A percentile compares a stretch with the other conserved stretches of the same genome.
Conservation (phyloP, 371 early-diverging fungal genomes). For the Rhizopus delemar region DNA sequence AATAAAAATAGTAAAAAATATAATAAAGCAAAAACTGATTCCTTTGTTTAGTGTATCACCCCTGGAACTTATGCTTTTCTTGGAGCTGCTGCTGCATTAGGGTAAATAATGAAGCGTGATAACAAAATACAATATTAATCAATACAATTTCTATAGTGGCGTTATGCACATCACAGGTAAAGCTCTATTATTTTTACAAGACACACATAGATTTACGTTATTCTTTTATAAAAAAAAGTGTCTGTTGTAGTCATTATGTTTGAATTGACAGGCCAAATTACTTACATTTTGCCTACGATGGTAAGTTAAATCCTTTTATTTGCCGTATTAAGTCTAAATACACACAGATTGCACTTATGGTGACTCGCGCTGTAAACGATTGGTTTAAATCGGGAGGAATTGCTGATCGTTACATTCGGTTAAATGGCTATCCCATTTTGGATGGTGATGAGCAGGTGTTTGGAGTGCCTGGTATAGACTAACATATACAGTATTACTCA, state of each 20-base stretch:
- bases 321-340: not conserved
- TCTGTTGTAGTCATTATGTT: constrained; percentile 95
- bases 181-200: not conserved
- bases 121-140: constrained; percentile 2
- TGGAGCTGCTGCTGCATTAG: constrained; percentile 92
- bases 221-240: constrained; percentile 38
- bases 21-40: not conserved
- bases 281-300: constrained; percentile 93
- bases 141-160: constrained; percentile 41
- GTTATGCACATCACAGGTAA: constrained; percentile 69
- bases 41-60: constrained; percentile 71
- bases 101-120: constrained; percentile 42
- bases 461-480: constrained; percentile 51
- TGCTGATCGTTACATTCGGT: constrained; percentile 81
- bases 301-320: constrained; percentile 35
- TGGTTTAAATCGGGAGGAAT: constrained; percentile 81
- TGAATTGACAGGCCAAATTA: constrained; percentile 92
- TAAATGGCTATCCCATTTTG: constrained; percentile 87
- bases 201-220: not conserved
- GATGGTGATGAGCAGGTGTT: constrained; percentile 78
- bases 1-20: not conserved
- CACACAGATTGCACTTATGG: constrained; percentile 77
- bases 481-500: not conserved
- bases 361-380: constrained; percentile 88
- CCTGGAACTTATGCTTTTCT: constrained; percentile 96